Conservation (phyloP, 2,329 filamentous ascomycete species). For the Thielaviopsis populi region DNA sequence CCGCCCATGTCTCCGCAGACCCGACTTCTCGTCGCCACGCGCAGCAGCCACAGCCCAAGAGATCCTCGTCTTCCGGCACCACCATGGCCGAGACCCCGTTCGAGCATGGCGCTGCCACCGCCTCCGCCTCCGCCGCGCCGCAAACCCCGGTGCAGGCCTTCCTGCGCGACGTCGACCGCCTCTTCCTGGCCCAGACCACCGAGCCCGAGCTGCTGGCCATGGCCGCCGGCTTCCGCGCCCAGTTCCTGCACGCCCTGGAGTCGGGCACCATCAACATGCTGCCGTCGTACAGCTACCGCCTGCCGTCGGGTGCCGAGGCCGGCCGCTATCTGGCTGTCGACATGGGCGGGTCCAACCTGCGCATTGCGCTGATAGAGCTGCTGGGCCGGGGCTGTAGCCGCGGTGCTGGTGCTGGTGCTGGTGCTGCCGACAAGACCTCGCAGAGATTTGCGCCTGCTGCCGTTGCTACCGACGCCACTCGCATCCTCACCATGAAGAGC, state of each 20-base stretch:
- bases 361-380: conserved; percentile 49
- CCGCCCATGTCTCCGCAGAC: conserved; percentile 17
- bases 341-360: conserved; percentile 53
- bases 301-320: conserved; percentile 44
- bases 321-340: conserved; percentile 49
- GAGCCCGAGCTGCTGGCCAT: conserved; percentile 31
- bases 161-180: conserved; percentile 39
- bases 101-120: background rate
- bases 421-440: too few relatives aligned
- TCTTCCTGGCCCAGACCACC: conserved; percentile 35
- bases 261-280: conserved; percentile 45
- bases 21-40: conserved; percentile 5
- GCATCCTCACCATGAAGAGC: conserved; percentile 29
- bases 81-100: conserved; percentile 6
- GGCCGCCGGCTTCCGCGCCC: conserved; percentile 35
- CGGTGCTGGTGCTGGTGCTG: too few relatives aligned
- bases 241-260: conserved; percentile 39
- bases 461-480: background rate
- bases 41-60: conserved; percentile 4
- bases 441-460: background rate
- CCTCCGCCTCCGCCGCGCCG: background rate
- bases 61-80: conserved; percentile 14
- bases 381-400: conserved; percentile 27
- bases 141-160: conserved; percentile 32
- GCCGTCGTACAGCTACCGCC: conserved; percentile 48